Evolutionary conservation across 73 alveolate species (phyloP).

Genomic region (Uronychia binucleata): DNA sequence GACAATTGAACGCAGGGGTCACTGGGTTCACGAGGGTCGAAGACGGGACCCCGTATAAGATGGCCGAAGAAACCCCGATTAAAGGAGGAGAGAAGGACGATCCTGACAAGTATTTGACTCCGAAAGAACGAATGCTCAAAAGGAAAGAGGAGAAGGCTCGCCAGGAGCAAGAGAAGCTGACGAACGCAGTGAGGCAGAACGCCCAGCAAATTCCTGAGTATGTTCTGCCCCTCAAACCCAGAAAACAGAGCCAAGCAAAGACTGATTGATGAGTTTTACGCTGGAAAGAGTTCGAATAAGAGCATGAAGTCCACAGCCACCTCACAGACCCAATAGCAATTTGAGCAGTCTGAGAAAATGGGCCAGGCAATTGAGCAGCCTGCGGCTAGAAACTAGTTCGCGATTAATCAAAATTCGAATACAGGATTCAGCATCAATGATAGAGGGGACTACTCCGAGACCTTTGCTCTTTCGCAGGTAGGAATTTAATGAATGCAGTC

Average conservation of each 20-base stretch:
- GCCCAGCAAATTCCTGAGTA: background rate
- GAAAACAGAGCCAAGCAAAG: background rate
- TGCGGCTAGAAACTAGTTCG: background rate
- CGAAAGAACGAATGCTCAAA: conserved; percentile 44
- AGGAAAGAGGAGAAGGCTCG: conserved; percentile 45
- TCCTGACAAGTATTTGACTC: conserved; percentile 21
- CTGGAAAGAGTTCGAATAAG: background rate
- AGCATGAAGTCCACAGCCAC: background rate
- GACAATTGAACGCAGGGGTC: conserved; percentile 20
- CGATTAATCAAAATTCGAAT: background rate
- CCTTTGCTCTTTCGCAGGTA: background rate
- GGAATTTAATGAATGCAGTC: background rate
- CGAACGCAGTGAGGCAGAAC: background rate
- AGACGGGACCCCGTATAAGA: conserved; percentile 1
- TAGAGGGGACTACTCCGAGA: background rate
- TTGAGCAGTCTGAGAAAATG: background rate
- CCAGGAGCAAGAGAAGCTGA: background rate
- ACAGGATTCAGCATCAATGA: background rate
- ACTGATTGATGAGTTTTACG: background rate
- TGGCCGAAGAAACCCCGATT: conserved; percentile 1
- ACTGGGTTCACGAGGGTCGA: conserved; percentile 2
- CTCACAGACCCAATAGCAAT: background rate
- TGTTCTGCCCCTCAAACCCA: background rate
- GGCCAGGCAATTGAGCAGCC: background rate
- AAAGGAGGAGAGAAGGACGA: conserved; percentile 8